Evolutionary conservation across 192 early-diverging fungal species (phyloP).

Genomic region (Linnemannia exigua): DNA sequence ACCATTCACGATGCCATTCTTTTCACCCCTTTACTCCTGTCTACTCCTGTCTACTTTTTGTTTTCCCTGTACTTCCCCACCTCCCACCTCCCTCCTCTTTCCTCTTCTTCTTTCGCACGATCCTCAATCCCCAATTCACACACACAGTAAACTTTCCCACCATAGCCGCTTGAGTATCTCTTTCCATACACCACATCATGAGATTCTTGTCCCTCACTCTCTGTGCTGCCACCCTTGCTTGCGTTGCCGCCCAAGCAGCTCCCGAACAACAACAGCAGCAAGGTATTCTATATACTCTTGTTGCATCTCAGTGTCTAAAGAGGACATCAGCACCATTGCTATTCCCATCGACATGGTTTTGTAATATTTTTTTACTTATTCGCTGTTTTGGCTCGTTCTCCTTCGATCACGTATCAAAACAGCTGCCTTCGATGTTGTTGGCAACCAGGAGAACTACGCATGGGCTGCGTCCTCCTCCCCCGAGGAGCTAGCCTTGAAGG

Average conservation of each 20-base stretch:
- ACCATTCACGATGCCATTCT: not conserved
- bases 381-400: not conserved
- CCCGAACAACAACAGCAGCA: conserved; percentile 12
- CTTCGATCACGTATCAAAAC: not conserved
- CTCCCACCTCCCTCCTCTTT: not conserved
- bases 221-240: conserved; percentile 5
- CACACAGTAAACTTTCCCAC: not conserved
- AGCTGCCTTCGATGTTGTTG: not conserved
- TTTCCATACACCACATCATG: conserved; percentile 11
- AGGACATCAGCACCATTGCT: not conserved
- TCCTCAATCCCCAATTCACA: not conserved
- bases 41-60: too few relatives aligned
- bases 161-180: not conserved
- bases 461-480: not conserved
- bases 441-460: not conserved
- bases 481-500: conserved; percentile 8
- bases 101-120: not conserved
- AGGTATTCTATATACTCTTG: not conserved
- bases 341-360: too few relatives aligned
- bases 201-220: conserved; percentile 12
- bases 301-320: not conserved
- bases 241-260: not conserved
- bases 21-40: not conserved
- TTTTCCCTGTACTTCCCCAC: not conserved
- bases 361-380: not conserved